These are phyloP conservation scores for Lipomyces sp. DNA, from an alignment of 805 yeast species.

Conservation along the genomic window DNA sequence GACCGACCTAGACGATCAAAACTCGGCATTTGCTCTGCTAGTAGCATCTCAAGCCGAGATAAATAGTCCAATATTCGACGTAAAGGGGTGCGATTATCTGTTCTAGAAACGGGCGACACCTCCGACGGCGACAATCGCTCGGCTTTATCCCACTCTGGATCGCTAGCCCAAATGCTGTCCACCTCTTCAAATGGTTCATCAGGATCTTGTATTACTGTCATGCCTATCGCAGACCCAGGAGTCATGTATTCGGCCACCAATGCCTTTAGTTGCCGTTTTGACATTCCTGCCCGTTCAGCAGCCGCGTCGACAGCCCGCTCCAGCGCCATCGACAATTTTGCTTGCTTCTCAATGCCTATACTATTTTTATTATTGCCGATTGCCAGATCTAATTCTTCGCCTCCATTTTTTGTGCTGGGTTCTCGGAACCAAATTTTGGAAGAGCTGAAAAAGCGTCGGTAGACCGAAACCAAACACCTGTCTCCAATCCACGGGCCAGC, in stretches of 20 bases:
- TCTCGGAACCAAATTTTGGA: background rate
- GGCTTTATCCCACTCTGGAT: background rate
- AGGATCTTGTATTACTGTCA: background rate
- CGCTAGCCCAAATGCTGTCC: background rate
- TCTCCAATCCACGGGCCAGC: background rate
- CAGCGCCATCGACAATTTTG: background rate
- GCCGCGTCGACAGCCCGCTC: background rate
- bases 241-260: constrained; percentile 2
- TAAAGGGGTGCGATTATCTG: background rate
- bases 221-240: background rate
- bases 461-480: background rate
- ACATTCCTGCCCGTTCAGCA: background rate
- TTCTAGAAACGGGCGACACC: background rate
- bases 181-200: background rate
- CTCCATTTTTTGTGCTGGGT: background rate
- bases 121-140: background rate
- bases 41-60: constrained; percentile 8
- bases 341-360: background rate
- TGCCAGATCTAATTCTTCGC: background rate
- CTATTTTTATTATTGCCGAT: background rate
- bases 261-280: background rate
- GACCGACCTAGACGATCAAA: constrained; percentile 9
- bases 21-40: constrained; percentile 20
- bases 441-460: background rate
- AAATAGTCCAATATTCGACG: constrained; percentile 6